These are phyloP conservation scores for Didymella pinodella DNA, from an alignment of 2,329 filamentous ascomycete species.

Conservation along the genomic window DNA sequence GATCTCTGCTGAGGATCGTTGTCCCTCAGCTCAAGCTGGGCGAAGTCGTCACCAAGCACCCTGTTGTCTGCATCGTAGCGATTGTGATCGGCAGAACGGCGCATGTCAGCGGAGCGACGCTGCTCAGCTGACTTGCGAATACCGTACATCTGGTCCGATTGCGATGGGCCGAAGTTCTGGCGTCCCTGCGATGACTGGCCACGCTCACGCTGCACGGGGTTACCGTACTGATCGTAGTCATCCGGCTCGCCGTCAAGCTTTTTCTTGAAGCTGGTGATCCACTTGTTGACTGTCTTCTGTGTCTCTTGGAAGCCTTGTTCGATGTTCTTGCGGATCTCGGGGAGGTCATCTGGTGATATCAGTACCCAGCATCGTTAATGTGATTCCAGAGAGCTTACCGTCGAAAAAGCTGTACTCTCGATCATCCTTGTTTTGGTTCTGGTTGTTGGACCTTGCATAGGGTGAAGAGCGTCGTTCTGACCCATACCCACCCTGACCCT, in stretches of 20 bases:
- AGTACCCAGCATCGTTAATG: slow-evolving; percentile 4
- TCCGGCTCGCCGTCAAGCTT: slow-evolving; percentile 88
- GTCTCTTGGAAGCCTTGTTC: slow-evolving; percentile 95
- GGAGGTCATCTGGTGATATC: slow-evolving; percentile 73
- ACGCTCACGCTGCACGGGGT: slow-evolving; percentile 33
- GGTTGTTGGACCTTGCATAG: slow-evolving; percentile 22
- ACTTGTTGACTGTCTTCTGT: slow-evolving; percentile 88
- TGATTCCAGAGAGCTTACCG: slow-evolving; percentile 52
- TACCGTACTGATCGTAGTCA: slow-evolving; percentile 64
- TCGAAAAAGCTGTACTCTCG: slow-evolving; percentile 92
- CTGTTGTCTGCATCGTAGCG: slow-evolving; percentile 95
- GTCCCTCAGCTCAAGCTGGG: slow-evolving; percentile 68
- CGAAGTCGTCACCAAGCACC: slow-evolving; percentile 89
- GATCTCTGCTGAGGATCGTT: slow-evolving; percentile 65
- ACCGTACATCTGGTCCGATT: slow-evolving; percentile 52
- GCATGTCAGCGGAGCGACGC: slow-evolving; percentile 74
- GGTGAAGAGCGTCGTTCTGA: slow-evolving; percentile 58
- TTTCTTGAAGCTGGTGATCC: slow-evolving; percentile 92
- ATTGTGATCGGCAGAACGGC: slow-evolving; percentile 83
- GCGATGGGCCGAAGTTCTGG: slow-evolving; percentile 51
- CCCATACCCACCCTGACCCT: slow-evolving; percentile 40
- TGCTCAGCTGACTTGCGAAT: slow-evolving; percentile 52
- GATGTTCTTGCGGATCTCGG: slow-evolving; percentile 90
- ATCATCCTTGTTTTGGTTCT: slow-evolving; percentile 38
- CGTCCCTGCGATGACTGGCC: slow-evolving; percentile 41